Conservation (phyloP, 768 basidiomycete genomes). For the Fibroporia radiculosa region DNA sequence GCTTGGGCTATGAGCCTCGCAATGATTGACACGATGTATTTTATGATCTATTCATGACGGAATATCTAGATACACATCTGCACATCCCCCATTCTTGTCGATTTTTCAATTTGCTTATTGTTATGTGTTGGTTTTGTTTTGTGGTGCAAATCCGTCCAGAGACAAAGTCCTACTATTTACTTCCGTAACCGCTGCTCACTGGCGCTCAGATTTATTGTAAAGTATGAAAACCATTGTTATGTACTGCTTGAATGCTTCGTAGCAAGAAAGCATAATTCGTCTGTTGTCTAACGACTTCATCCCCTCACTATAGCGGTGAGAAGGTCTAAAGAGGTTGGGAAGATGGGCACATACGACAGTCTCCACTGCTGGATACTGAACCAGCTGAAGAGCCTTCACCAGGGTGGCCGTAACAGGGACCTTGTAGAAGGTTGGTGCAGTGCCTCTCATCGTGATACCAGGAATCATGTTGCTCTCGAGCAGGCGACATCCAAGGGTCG, state of each 20-base stretch:
- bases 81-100: background rate
- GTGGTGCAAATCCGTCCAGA: background rate
- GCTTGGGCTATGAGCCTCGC: conserved; percentile 14
- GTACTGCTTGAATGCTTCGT: conserved; percentile 14
- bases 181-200: too few relatives aligned
- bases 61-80: background rate
- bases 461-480: conserved; percentile 11
- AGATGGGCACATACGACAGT: conserved; percentile 12
- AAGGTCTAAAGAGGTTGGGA: conserved; percentile 10
- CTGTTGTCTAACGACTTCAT: conserved; percentile 16
- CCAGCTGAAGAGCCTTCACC: conserved; percentile 6
- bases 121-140: background rate
- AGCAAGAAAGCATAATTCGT: conserved; percentile 7
- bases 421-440: conserved; percentile 19
- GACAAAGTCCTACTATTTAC: background rate
- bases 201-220: too few relatives aligned
- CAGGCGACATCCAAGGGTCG: background rate
- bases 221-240: background rate
- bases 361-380: conserved; percentile 9
- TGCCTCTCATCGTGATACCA: conserved; percentile 18
- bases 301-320: conserved; percentile 8
- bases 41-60: background rate
- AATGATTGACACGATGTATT: too few relatives aligned
- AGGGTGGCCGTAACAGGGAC: conserved; percentile 17
- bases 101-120: background rate